Base-by-base conservation (phyloP, 208 protist genomes). In the Blastocrithidia nonstop region DNA sequence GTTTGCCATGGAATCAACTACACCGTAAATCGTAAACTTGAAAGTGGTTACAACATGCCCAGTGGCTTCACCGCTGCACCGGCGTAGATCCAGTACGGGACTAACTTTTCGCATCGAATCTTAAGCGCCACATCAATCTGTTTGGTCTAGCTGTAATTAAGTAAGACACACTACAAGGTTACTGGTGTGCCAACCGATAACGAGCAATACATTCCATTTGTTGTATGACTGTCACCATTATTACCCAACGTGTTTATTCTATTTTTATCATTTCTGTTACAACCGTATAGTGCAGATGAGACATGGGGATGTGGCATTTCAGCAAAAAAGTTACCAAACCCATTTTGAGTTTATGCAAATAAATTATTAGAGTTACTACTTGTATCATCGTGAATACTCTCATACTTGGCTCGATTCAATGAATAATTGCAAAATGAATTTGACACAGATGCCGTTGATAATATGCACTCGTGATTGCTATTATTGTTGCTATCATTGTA, bases 1-100 rank as follows among this genome's bases (percentile, higher is more conserved):
- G 60, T 20, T 22, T 58, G 58, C 71, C 79, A 88, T 23, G 79
- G 73, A 25, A 88, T 43, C 28, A 88, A 57, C 28, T 51, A 58
- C 7, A 88, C 37, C 24, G 51, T 33, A 25, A 74, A 83, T 36
- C 4, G 17, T n/a, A 68, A 15, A 1, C 28, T 36, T 16, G 61
- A 53, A 24, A 29, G 33, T 0, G 57, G 29, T n/a, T 66, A 50
- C 22, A 76, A 20, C 21, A 41, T 11, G 2, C 67, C 73, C 13
- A 84, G 44, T 3, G 57, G 63, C 22, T 35, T 50, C n/a, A 68
- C 15, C n/a, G 68, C 54, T 6, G 66, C 59, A 0, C 74, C 79
- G n/a, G 65, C 54, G 65, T 88, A 84, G 35, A 83, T 52, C 57
- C 54, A 77, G 32, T 66, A 46, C 29, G 73, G 68, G 5, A 58